These are phyloP conservation scores for Peterozyma xylosa DNA, from an alignment of 805 yeast genomes.

Conservation along the genomic window DNA sequence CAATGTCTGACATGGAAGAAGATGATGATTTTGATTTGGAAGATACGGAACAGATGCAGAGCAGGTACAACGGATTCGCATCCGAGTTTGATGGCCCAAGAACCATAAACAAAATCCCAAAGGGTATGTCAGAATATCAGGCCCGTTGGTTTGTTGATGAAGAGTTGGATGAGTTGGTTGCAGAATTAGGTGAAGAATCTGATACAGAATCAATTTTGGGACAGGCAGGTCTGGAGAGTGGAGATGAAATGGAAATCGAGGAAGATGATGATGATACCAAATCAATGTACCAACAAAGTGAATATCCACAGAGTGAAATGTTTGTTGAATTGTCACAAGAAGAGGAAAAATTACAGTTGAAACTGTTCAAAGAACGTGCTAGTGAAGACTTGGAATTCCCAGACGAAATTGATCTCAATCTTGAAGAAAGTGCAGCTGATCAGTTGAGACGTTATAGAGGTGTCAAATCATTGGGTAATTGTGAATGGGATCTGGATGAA, in stretches of 20 bases:
- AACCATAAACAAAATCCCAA: conserved; percentile 37
- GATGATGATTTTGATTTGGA: conserved; percentile 20
- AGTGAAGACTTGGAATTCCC: conserved; percentile 90
- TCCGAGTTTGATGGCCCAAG: conserved; percentile 14
- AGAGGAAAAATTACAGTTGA: conserved; percentile 75
- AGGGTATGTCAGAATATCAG: conserved; percentile 73
- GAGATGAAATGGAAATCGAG: conserved; percentile 23
- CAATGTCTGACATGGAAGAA: conserved; percentile 22
- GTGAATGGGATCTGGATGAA: conserved; percentile 87
- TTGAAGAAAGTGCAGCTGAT: conserved; percentile 68
- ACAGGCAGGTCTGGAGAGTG: conserved; percentile 15
- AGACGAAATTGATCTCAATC: conserved; percentile 85
- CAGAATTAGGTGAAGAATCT: conserved; percentile 30
- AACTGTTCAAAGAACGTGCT: conserved; percentile 58
- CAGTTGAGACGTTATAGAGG: conserved; percentile 79
- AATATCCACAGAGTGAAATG: conserved; percentile 35
- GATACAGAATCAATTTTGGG: conserved; percentile 24
- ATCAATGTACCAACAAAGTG: conserved; percentile 25
- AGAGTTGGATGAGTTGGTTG: conserved; percentile 31
- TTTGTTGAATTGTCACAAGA: conserved; percentile 71
- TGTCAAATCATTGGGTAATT: conserved; percentile 68
- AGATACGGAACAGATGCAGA: conserved; percentile 23
- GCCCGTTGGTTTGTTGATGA: conserved; percentile 71
- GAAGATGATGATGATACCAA: conserved; percentile 21
- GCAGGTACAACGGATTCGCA: conserved; percentile 9